Percentiles rank a stretch among this genome's conserved stretches.
Conservation (phyloP, 345 rosid species). For the Lepidium didymum region DNA sequence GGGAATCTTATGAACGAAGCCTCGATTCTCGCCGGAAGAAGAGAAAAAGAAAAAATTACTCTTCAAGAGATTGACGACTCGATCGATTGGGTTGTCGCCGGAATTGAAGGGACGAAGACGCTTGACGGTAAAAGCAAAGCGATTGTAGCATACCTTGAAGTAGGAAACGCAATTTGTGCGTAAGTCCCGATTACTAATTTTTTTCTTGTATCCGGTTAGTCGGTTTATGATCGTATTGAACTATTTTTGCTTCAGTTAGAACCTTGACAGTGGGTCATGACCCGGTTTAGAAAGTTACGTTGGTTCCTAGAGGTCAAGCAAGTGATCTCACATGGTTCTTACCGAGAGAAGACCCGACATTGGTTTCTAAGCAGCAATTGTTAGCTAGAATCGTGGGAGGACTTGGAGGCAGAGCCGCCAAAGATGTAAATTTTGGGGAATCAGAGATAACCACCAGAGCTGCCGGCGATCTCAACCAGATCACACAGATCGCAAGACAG, state of each 20-base stretch:
- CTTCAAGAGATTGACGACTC: slow-evolving; percentile 61
- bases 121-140: slow-evolving; percentile 64
- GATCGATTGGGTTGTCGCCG: slow-evolving; percentile 59
- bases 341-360: slow-evolving; percentile 53
- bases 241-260: slow-evolving; percentile 24
- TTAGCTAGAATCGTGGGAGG: slow-evolving; percentile 71
- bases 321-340: slow-evolving; percentile 80
- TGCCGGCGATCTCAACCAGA: slow-evolving; percentile 59
- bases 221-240: neutral
- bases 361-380: slow-evolving; percentile 53
- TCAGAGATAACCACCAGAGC: slow-evolving; percentile 68
- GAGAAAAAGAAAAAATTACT: slow-evolving; percentile 53
- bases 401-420: slow-evolving; percentile 71
- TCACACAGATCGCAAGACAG: slow-evolving; percentile 68
- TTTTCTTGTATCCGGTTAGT: neutral
- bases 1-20: slow-evolving; percentile 82
- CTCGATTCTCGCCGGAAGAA: slow-evolving; percentile 66
- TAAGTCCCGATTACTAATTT: slow-evolving; percentile 23
- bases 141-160: slow-evolving; percentile 63
- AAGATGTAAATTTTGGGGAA: slow-evolving; percentile 69
- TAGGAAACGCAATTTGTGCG: slow-evolving; percentile 71
- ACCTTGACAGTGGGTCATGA: slow-evolving; percentile 66
- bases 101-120: slow-evolving; percentile 77
- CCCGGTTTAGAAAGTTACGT: slow-evolving; percentile 60
- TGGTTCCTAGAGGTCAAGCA: slow-evolving; percentile 73